Percentiles rank a stretch among this genome's conserved stretches.
Conservation (phyloP, 768 basidiomycete species). For the Tulasnella sp. region DNA sequence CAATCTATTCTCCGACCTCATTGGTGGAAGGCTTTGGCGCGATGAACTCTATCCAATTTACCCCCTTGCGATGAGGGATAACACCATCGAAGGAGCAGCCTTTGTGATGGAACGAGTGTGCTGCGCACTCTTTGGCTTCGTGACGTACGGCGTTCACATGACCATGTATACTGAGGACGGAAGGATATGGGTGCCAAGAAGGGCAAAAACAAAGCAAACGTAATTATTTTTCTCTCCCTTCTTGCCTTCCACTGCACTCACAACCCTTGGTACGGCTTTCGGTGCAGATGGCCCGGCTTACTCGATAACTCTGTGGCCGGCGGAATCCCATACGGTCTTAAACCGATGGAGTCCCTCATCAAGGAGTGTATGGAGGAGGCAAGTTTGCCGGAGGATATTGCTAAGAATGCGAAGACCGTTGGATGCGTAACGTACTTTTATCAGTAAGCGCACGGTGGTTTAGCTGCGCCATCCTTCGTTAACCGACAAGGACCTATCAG, state of each 20-base stretch:
- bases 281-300: constrained; percentile 64
- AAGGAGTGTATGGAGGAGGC: constrained; percentile 96
- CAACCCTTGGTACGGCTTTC: not conserved
- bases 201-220: constrained; percentile 84
- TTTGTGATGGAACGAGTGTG: constrained; percentile 89
- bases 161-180: constrained; percentile 56
- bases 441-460: constrained; percentile 39
- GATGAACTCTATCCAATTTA: constrained; percentile 77
- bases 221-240: constrained; percentile 35
- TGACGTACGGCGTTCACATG: constrained; percentile 92
- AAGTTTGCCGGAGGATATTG: constrained; percentile 59
- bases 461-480: not conserved
- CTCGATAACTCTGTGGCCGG: constrained; percentile 91
- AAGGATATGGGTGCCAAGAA: constrained; percentile 79
- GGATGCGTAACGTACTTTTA: constrained; percentile 80
- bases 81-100: constrained; percentile 49
- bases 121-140: constrained; percentile 78
- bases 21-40: constrained; percentile 76
- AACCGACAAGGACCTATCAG: constrained; percentile 29
- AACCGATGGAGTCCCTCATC: constrained; percentile 62
- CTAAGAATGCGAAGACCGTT: constrained; percentile 50
- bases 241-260: not conserved
- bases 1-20: constrained; percentile 52
- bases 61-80: constrained; percentile 52
- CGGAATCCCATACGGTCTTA: constrained; percentile 76